Conservation (phyloP, 352 stramenopile genomes). For the Pythium vanterpoolii region DNA sequence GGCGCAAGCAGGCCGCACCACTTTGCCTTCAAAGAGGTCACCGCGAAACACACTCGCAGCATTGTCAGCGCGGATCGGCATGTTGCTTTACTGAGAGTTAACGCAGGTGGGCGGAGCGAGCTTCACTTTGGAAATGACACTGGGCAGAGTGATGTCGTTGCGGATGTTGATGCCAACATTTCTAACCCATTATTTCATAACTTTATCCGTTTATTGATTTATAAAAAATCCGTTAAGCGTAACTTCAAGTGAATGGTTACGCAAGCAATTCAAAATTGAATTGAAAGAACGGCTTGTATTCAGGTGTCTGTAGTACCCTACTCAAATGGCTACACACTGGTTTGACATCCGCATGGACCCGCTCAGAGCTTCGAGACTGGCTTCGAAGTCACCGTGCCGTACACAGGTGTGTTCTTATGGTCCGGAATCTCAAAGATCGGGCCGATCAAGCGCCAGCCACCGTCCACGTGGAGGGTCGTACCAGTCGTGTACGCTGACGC, state of each 20-base stretch:
- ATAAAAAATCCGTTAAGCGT: conserved; percentile 1
- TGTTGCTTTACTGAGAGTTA: conserved; percentile 1
- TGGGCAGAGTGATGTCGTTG: conserved; percentile 4
- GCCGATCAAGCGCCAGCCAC: conserved; percentile 65
- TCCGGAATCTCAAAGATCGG: conserved; percentile 75
- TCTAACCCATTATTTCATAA: neutral
- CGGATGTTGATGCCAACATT: conserved; percentile 27
- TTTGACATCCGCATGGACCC: neutral
- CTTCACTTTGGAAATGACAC: too few relatives aligned
- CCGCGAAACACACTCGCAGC: conserved; percentile 59
- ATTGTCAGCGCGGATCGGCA: conserved; percentile 51
- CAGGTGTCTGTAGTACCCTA: neutral
- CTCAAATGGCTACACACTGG: conserved; percentile 17
- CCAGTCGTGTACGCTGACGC: conserved; percentile 90
- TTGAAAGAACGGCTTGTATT: conserved; percentile 7
- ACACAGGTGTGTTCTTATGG: conserved; percentile 76
- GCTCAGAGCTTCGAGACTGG: conserved; percentile 41
- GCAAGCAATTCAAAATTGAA: conserved; percentile 27
- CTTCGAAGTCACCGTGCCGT: conserved; percentile 43
- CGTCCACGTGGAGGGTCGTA: conserved; percentile 86
- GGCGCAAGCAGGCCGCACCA: conserved; percentile 37
- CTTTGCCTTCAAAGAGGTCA: conserved; percentile 71
- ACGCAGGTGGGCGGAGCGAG: too few relatives aligned
- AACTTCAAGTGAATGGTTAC: conserved; percentile 24
- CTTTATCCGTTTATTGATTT: conserved; percentile 6